These are phyloP conservation scores for Stylosanthes scabra DNA, from an alignment of 331 rosid genomes.

Conservation along the genomic window DNA sequence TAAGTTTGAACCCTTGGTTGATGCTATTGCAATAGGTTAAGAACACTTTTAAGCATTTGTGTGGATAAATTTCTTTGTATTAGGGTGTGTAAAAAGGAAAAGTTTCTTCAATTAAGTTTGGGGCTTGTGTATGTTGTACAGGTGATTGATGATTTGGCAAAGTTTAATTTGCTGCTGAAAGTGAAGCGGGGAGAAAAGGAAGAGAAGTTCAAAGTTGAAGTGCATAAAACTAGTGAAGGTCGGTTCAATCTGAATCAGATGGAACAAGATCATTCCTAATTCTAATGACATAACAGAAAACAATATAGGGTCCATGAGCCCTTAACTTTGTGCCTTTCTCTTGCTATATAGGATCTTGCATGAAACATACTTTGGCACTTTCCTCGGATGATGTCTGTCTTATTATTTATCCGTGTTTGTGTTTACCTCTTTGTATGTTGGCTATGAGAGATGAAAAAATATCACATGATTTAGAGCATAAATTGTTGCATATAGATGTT, in stretches of 20 bases:
- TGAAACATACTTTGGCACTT: constrained; percentile 10
- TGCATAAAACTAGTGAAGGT: constrained; percentile 80
- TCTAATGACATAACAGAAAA: neutral
- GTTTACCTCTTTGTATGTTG: neutral
- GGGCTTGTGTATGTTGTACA: constrained; percentile 30
- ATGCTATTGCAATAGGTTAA: neutral
- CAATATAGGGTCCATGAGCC: constrained; percentile 27
- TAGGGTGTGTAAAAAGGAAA: too few species aligned
- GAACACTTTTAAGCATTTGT: too few species aligned
- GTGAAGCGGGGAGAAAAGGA: constrained; percentile 83
- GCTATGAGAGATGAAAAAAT: neutral
- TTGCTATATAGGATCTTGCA: constrained; percentile 8
- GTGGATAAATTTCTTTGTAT: too few species aligned
- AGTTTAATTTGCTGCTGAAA: constrained; percentile 80
- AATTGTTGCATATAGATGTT: neutral
- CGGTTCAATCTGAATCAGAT: constrained; percentile 72
- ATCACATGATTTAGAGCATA: neutral
- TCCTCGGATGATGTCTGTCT: neutral
- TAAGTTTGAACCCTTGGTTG: neutral
- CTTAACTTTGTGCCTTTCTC: constrained; percentile 6
- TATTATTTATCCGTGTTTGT: too few species aligned
- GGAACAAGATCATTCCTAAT: constrained; percentile 61
- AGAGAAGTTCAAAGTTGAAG: constrained; percentile 80
- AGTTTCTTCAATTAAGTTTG: too few species aligned
- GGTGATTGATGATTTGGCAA: constrained; percentile 75